phyloP scores from a whole-genome alignment of 495 filamentous ascomycete species.

The Penicillium daleae region DNA sequence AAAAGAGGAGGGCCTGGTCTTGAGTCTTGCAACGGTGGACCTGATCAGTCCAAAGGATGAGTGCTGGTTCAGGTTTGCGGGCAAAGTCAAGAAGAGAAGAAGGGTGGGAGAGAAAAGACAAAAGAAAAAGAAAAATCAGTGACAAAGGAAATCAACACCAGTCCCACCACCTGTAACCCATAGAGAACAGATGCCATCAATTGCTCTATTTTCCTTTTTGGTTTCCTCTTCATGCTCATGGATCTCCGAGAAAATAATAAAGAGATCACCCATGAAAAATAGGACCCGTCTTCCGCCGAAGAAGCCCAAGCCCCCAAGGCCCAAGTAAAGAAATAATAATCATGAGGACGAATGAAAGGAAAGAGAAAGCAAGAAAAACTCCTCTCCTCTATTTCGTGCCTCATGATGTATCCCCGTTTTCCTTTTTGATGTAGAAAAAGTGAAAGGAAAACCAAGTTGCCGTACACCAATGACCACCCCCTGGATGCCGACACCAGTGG shows the following conservation, averaged over 20 bases:
- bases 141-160: conserved; percentile 33
- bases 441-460: conserved; percentile 19
- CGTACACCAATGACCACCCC: conserved; percentile 34
- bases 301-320: neutral
- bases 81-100: conserved; percentile 13
- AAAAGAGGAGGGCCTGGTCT: neutral
- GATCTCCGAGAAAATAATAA: conserved; percentile 10
- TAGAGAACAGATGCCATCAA: conserved; percentile 27
- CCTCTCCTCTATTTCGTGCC: conserved; percentile 2
- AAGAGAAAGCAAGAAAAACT: neutral
- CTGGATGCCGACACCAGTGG: conserved; percentile 37
- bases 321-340: neutral
- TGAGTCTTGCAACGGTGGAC: conserved; percentile 4
- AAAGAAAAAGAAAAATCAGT: conserved; percentile 20
- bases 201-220: conserved; percentile 32
- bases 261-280: conserved; percentile 1
- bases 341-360: neutral
- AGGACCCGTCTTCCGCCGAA: conserved; percentile 4
- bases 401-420: conserved; percentile 9
- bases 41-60: conserved; percentile 16
- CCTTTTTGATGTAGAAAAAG: conserved; percentile 4
- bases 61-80: conserved; percentile 14
- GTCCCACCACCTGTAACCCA: conserved; percentile 26
- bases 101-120: conserved; percentile 17
- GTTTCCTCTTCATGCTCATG: conserved; percentile 13